Percentiles rank a stretch among this genome's conserved stretches.
phyloP scores from a whole-genome alignment of 2,329 filamentous ascomycete species.

The Sporothrix protearum region DNA sequence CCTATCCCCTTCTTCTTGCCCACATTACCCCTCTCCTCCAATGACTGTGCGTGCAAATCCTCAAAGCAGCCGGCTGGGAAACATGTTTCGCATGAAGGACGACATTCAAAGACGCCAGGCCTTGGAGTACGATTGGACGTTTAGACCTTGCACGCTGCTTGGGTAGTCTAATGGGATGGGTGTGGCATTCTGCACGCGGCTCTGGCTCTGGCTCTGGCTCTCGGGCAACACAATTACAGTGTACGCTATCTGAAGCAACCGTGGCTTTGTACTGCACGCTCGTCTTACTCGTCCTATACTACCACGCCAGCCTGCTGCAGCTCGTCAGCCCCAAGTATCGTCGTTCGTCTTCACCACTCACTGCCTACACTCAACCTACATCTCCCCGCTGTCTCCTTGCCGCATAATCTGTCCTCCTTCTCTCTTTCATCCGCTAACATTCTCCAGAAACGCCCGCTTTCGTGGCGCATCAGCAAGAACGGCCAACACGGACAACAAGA shows the following conservation, averaged over 20 bases:
- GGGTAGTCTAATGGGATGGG: background rate
- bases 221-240: background rate
- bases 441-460: constrained; percentile 26
- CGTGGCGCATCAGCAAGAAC: constrained; percentile 22
- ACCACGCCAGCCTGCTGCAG: background rate
- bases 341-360: background rate
- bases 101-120: background rate
- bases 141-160: background rate
- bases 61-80: constrained; percentile 13
- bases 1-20: background rate
- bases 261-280: background rate
- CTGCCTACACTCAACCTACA: background rate
- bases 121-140: background rate
- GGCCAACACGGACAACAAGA: constrained; percentile 22
- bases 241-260: background rate
- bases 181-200: background rate
- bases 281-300: constrained; percentile 8
- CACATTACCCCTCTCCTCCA: background rate
- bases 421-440: background rate
- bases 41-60: constrained; percentile 10
- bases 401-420: background rate
- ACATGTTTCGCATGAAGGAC: constrained; percentile 14
- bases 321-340: background rate
- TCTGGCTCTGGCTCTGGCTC: background rate
- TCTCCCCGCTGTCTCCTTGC: background rate